Percentiles rank a stretch among this genome's conserved stretches.
Evolutionary conservation across 768 basidiomycete species (phyloP).

Genomic region (Serendipita indica): DNA sequence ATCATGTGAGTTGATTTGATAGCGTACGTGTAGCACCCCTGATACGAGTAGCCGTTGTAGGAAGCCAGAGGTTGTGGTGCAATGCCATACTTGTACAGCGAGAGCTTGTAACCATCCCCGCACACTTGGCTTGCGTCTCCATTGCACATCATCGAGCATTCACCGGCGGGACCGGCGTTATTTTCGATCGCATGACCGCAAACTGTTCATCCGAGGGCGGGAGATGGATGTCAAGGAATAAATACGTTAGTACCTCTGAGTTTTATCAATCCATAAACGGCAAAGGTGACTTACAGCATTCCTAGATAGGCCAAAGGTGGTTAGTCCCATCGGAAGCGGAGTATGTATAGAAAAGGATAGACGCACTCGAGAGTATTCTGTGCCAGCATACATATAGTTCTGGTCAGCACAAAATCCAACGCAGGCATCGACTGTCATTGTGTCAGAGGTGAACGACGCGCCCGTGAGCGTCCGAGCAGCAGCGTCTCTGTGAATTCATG

Average conservation of each 20-base stretch:
- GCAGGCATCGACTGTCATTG: slow-evolving; percentile 48
- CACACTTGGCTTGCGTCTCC: slow-evolving; percentile 45
- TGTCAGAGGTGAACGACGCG: slow-evolving; percentile 26
- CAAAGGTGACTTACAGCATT: slow-evolving; percentile 41
- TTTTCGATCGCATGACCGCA: slow-evolving; percentile 45
- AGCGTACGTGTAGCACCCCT: neutral
- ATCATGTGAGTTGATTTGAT: neutral
- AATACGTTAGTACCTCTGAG: slow-evolving; percentile 6
- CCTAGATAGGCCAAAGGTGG: neutral
- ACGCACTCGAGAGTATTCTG: slow-evolving; percentile 41
- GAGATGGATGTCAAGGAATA: neutral
- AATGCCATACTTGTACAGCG: slow-evolving; percentile 19
- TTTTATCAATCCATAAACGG: no score
- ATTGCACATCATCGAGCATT: slow-evolving; percentile 48
- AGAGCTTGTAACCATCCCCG: slow-evolving; percentile 44
- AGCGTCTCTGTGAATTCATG: slow-evolving; percentile 28
- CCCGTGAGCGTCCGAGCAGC: slow-evolving; percentile 43
- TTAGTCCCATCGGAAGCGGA: neutral
- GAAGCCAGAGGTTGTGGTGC: neutral
- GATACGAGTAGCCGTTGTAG: neutral
- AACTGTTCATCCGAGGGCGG: slow-evolving; percentile 27
- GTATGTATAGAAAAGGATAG: neutral
- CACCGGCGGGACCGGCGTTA: slow-evolving; percentile 32
- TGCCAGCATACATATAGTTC: slow-evolving; percentile 48
- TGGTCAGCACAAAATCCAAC: slow-evolving; percentile 31